Evolutionary conservation across 352 stramenopile species (phyloP), one percentile per base, ranked within the genome.

Genomic region (Pythium dissimile): DNA sequence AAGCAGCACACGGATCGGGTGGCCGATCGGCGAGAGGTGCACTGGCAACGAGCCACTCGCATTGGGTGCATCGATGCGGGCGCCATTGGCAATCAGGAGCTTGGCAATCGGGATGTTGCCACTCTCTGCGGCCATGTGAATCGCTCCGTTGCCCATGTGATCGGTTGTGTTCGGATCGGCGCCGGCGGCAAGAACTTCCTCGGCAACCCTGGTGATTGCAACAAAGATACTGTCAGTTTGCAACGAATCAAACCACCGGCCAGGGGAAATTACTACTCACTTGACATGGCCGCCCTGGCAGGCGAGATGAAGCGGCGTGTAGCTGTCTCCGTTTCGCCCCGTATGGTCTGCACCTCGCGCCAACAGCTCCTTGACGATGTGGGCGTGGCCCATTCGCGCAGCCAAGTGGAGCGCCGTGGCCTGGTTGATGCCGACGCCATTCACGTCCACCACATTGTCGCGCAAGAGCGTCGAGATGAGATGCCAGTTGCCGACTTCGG

Each of bases 401-500:
- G 84, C 82, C 30, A 92, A 47, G 53, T 94, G 84, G 46, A 94
- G 60, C 47, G 84, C 84, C 18, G 83, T 91, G 18, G 79, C 88
- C 66, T 94, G 84, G 60, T 94, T 92, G 60, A 94, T 89, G 9
- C 84, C 84, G 5, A 91, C 83, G 27, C 84, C 84, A 54, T 94
- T 94, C 48, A 94, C 82, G 53, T 94, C 84, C 32, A 94, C 79
- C 2, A 94, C 80, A 23, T 92, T 92, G 58, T 94, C 84, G 13
- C 78, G 72, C 38, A 94, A 60, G 21, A 94, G 54, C 24, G 82
- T 94, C 2, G 80, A 73, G 57, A 94, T 89, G 11, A 92, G 52
- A 54, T 92, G 82, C 72, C 72, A 87, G 50, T 94, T 92, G 63
- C 84, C 84, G 31, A 92, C 75, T 73, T 94, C 84, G 0, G 83